Evolutionary conservation across 1,284 basidiomycete species (phyloP), one percentile per base, ranked within the genome.

Genomic region (Microbotryum saponariae): DNA sequence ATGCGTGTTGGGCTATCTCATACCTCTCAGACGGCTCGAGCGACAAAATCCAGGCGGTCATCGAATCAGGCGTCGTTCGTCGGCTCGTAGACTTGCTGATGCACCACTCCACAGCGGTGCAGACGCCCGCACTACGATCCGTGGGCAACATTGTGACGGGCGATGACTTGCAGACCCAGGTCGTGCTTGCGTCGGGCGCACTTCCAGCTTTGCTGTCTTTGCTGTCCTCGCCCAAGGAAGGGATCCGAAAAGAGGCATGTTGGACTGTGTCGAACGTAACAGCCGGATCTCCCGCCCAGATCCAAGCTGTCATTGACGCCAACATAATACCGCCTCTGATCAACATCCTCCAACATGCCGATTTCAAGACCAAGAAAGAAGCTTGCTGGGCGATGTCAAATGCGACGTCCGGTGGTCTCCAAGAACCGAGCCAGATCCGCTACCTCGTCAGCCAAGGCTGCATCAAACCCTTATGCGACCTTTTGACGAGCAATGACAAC

Each of bases 231-330:
- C 89, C 91, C 54, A 97, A 97, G 79, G 94, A 98, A 72, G 94
- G 93, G 60, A 93, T 93, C 70, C 78, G 82, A 69, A 84, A 84
- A 81, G 96, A 99, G 78, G 93, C 96, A 20, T 99, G 96, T 81
- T 99, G 96, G 96, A 99, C 96, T 47, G 98, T 99, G 74, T 97
- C 92, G 62, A 99, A 99, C 79, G 84, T 98, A 75, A 98, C 96
- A 54, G 96, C 96, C 47, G 96, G 96, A 60, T 93, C 89, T 50
- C 89, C 93, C 16, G 85, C 87, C 72, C 94, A 98, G 78, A 98
- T 98, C 72, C 94, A 97, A 77, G 82, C 91, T 50, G 79, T 82
- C 69, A 82, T 82, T 61, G 81, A 82, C 64, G 80, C 80, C 73
- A 83, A 83, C 76, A 93, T 99, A 73, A 87, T 98, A 66, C 91